Percentiles rank a stretch among this genome's conserved stretches.
phyloP scores from a whole-genome alignment of 2,329 filamentous ascomycete species.

The Trichophyton verrucosum region DNA sequence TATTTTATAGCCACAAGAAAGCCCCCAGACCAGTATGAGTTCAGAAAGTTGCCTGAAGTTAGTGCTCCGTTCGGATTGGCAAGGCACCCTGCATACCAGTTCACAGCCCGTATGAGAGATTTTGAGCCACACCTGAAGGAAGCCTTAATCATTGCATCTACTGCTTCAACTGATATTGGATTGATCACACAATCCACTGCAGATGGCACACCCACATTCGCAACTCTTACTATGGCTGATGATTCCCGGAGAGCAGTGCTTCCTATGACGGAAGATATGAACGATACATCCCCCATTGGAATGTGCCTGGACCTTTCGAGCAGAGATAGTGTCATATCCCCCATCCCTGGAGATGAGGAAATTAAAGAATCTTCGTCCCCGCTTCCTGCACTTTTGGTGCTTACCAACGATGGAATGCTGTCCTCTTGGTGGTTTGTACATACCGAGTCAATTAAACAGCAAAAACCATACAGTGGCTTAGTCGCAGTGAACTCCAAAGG shows the following conservation, averaged over 20 bases:
- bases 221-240: conserved; percentile 57
- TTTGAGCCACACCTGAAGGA: conserved; percentile 74
- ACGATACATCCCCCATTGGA: conserved; percentile 68
- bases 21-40: conserved; percentile 43
- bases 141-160: conserved; percentile 68
- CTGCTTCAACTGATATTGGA: conserved; percentile 65
- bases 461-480: conserved; percentile 61
- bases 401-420: conserved; percentile 82
- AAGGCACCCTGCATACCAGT: conserved; percentile 59
- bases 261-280: conserved; percentile 52
- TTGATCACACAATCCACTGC: conserved; percentile 59
- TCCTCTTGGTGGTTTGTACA: conserved; percentile 88
- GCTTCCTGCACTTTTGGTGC: conserved; percentile 66
- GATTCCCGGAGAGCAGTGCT: conserved; percentile 65
- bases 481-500: conserved; percentile 24
- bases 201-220: conserved; percentile 55
- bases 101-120: conserved; percentile 61
- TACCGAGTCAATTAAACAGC: conserved; percentile 66
- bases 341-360: conserved; percentile 67
- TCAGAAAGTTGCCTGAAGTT: conserved; percentile 63
- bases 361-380: conserved; percentile 67
- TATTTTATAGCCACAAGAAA: conserved; percentile 69
- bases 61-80: conserved; percentile 58
- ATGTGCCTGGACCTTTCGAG: conserved; percentile 72
- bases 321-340: conserved; percentile 63